Evolutionary conservation across 2,329 filamentous ascomycete species (phyloP).

Genomic region (Cladosporium sp.): DNA sequence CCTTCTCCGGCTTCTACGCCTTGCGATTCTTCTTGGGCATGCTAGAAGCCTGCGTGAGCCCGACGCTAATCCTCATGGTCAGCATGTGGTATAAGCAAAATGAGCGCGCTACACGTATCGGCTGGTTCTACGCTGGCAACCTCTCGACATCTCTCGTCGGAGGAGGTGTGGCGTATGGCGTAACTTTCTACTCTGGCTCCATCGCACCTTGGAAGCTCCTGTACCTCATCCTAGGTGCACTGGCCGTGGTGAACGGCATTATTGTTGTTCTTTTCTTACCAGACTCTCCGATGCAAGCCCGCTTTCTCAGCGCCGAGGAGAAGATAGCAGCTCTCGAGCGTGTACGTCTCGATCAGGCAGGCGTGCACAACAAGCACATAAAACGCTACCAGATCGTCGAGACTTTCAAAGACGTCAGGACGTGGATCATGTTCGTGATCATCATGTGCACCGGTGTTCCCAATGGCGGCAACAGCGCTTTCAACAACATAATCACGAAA

Average conservation of each 20-base stretch:
- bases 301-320: constrained; percentile 32
- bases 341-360: constrained; percentile 33
- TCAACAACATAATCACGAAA: constrained; percentile 33
- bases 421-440: constrained; percentile 23
- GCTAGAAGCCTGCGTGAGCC: constrained; percentile 52
- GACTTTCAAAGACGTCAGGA: constrained; percentile 22
- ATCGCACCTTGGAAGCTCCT: constrained; percentile 26
- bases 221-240: constrained; percentile 29
- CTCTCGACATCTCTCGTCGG: constrained; percentile 11
- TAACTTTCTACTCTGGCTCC: constrained; percentile 11
- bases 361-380: constrained; percentile 30
- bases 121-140: constrained; percentile 16
- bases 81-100: constrained; percentile 22
- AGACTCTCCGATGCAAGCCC: constrained; percentile 34
- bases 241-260: constrained; percentile 27
- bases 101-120: constrained; percentile 17
- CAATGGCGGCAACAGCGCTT: constrained; percentile 33
- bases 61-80: constrained; percentile 53
- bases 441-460: constrained; percentile 25
- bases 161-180: constrained; percentile 11
- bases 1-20: constrained; percentile 35
- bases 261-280: constrained; percentile 32
- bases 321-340: constrained; percentile 34
- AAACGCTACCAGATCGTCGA: constrained; percentile 25
- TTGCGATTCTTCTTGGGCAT: constrained; percentile 54